phyloP scores from a whole-genome alignment of 352 stramenopile species.

The Phytophthora cryptogea region DNA sequence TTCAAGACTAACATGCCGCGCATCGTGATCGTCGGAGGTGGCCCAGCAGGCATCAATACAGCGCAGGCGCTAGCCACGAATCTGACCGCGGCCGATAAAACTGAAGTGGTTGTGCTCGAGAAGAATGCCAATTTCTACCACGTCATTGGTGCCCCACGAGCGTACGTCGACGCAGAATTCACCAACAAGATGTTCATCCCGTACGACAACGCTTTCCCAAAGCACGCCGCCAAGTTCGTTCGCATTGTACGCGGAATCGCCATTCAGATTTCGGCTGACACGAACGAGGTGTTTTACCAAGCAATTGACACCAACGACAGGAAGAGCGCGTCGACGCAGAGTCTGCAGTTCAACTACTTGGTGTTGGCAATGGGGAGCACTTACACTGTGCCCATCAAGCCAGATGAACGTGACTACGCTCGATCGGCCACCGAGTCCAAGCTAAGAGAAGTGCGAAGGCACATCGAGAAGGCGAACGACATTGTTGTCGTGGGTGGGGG shows the following conservation, averaged over 20 bases:
- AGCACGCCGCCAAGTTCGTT: constrained; percentile 33
- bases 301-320: constrained; percentile 37
- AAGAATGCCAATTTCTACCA: constrained; percentile 61
- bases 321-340: constrained; percentile 26
- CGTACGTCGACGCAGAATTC: constrained; percentile 54
- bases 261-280: constrained; percentile 29
- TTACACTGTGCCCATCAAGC: constrained; percentile 65
- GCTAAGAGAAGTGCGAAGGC: constrained; percentile 38
- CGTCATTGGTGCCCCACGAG: constrained; percentile 47
- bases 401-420: constrained; percentile 24
- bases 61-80: too few species aligned
- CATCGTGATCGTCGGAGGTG: constrained; percentile 63
- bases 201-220: constrained; percentile 31
- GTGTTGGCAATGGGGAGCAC: constrained; percentile 63
- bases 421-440: constrained; percentile 35
- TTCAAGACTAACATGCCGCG: constrained; percentile 23
- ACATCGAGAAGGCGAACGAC: constrained; percentile 42
- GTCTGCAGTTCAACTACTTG: constrained; percentile 61
- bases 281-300: constrained; percentile 47
- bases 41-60: constrained; percentile 35
- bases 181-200: constrained; percentile 50
- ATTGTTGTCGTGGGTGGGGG: constrained; percentile 53
- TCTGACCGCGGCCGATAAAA: too few species aligned
- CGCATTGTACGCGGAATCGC: constrained; percentile 44
- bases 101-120: constrained; percentile 28